Base-by-base conservation (phyloP, 371 early-diverging fungal genomes). In the Apophysomyces elegans region DNA sequence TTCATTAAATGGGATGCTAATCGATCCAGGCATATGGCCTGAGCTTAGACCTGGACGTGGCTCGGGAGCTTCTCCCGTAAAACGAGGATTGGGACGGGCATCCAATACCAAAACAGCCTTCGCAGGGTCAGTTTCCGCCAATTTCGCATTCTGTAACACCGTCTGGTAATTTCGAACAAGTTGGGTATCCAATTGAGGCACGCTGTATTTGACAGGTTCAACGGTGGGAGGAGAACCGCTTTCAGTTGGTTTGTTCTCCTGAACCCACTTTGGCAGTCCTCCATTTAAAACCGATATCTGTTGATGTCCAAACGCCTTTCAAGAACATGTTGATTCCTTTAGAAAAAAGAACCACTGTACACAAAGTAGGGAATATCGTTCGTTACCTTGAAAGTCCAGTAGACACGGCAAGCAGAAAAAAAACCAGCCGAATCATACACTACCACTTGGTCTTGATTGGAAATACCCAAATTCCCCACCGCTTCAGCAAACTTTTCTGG, bases 211-310 rank as follows among this genome's bases (percentile, higher is more conserved):
- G 5, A 66, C 71, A 11, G 71, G 59, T 26, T 70, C 43, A 1
- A 75, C 57, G 7, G 62, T 41, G 0, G 61, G 18, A 13, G 57
- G 35, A 26, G 67, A 67, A 14, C 72, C 75, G 1, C 58, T 68
- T 61, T 76, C 79, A 13, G 61, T 58, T 8, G 83, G 72, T 0
- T 82, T 81, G 14, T 80, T 81, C 9, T 85, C 90, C 4, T 70
- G 74, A 9, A 79, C 71, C 98, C 98, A 98, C 56, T 84, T 82
- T 13, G 86, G 85, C 36, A 98, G 69, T 5, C 98, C 96, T 21
- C 97, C 98, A 59, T 96, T 88, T 56, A 98, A 76, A 6, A 98
- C 88, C 32, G 94, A 92, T 5, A 96, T 87, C 12, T 88, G 84
- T 36, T 85, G 63, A 68, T 96, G 96, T 4, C 95, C 95, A 86